Evolutionary conservation across 352 stramenopile species (phyloP), one percentile per base, ranked within the genome.

Genomic region (Globisporangium spinosum): DNA sequence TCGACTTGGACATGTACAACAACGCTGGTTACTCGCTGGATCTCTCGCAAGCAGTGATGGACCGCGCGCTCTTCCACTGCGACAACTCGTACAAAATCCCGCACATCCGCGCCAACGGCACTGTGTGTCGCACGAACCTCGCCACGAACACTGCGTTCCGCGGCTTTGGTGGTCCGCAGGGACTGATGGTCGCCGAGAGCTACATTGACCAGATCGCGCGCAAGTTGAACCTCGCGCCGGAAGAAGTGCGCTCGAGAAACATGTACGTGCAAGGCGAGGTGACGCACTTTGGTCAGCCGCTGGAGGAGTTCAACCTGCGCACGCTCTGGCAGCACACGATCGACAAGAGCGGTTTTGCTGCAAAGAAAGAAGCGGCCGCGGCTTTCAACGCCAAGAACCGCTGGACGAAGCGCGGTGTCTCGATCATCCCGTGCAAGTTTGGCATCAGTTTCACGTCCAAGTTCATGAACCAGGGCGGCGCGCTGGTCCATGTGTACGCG

Each of bases 401-500:
- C 51, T 96, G 80, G 81, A 87, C 83, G 63, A 99, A 99, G 78
- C 79, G 96, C 40, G 97, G 97, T 0, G 70, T 97, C 1, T 77
- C 82, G 22, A 82, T 96, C 27, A 58, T 97, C 3, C 92, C 92
- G 0, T 90, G 79, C 35, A 97, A 97, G 66, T 99, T 98, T 79
- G 97, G 97, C 8, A 98, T 99, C 71, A 97, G 85, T 23, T 99
- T 98, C 68, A 99, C 94, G 9, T 85, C 89, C 27, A 98, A 98
- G 71, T 98, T 97, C 61, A 98, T 99, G 95, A 99, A 99, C 73
- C 95, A 99, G 75, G 96, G 93, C 27, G 96, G 95, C 1, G 79
- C 96, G 1, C 82, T 99, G 13, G 96, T 99, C 9, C 94, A 99
- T 76, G 79, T 99, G 13, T 99, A 99, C 74, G 83, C 83, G 1